Percentiles rank a stretch among this genome's conserved stretches.
Evolutionary conservation across 2,329 filamentous ascomycete genomes (phyloP).

Genomic region (Clathrospora elynae): DNA sequence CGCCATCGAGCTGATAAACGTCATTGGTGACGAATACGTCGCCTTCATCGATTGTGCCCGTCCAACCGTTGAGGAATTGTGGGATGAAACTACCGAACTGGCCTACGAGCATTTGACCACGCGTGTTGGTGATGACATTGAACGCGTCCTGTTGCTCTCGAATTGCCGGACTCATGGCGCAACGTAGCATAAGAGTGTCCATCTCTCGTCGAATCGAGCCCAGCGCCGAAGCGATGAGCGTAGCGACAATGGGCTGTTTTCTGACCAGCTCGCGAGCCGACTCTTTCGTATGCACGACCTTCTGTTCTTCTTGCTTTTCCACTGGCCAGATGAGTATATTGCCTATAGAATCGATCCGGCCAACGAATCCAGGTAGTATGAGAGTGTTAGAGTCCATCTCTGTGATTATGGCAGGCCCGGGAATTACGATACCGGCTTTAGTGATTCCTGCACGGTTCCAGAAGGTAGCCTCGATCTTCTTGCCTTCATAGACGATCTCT

Average conservation of each 20-base stretch:
- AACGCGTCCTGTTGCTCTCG: slow-evolving; percentile 60
- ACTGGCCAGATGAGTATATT: slow-evolving; percentile 56
- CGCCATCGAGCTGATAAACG: slow-evolving; percentile 56
- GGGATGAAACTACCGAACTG: slow-evolving; percentile 59
- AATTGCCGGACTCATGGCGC: slow-evolving; percentile 58
- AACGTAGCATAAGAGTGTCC: slow-evolving; percentile 58
- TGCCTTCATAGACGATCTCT: slow-evolving; percentile 50
- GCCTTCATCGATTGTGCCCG: slow-evolving; percentile 56
- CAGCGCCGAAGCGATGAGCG: slow-evolving; percentile 53
- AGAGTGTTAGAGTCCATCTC: slow-evolving; percentile 61
- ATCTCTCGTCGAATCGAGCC: slow-evolving; percentile 57
- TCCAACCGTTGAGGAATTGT: slow-evolving; percentile 55
- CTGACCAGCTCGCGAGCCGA: slow-evolving; percentile 47
- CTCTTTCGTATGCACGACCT: slow-evolving; percentile 43
- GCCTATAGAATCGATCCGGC: slow-evolving; percentile 55
- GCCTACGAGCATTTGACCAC: slow-evolving; percentile 58
- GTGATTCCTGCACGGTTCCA: slow-evolving; percentile 54
- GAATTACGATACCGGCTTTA: slow-evolving; percentile 49
- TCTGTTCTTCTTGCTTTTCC: slow-evolving; percentile 36
- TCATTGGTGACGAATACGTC: slow-evolving; percentile 60
- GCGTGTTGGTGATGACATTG: slow-evolving; percentile 58
- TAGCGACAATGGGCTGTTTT: slow-evolving; percentile 52
- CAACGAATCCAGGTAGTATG: slow-evolving; percentile 55
- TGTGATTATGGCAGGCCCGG: slow-evolving; percentile 55
- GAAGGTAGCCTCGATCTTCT: slow-evolving; percentile 50